Percentiles rank a stretch among this genome's conserved stretches.
Evolutionary conservation across 345 rosid genomes (phyloP).

Genomic region (Viola odorata): DNA sequence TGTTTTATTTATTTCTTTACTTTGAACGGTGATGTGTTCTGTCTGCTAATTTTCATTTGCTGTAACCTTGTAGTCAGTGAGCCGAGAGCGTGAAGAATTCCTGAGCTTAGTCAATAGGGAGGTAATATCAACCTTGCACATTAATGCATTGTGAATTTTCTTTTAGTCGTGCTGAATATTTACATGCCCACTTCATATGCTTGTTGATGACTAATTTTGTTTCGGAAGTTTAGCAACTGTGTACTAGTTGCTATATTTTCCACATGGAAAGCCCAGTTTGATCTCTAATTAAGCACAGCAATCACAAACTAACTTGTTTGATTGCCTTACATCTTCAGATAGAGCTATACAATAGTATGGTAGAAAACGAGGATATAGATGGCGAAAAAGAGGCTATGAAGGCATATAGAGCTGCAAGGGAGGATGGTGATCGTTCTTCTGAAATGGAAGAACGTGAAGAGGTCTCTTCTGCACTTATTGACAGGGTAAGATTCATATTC

Average conservation of each 20-base stretch:
- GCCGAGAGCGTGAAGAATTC: constrained; percentile 86
- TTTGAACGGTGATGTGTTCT: neutral
- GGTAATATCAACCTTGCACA: too few species aligned
- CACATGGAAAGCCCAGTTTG: neutral
- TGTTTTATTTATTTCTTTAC: neutral
- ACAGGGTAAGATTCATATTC: constrained; percentile 44
- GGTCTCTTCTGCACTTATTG: constrained; percentile 75
- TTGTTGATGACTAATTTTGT: too few species aligned
- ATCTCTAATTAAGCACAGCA: neutral
- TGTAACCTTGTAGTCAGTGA: constrained; percentile 63
- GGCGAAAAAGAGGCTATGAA: constrained; percentile 65
- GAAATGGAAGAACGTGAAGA: constrained; percentile 49
- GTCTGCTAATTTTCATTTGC: constrained; percentile 14
- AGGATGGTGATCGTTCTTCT: constrained; percentile 42
- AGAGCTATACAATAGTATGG: constrained; percentile 81
- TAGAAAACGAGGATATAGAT: constrained; percentile 59
- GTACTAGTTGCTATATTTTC: too few species aligned
- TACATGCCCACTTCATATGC: too few species aligned
- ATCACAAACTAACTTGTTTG: neutral
- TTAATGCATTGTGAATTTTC: too few species aligned
- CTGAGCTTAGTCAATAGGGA: constrained; percentile 78
- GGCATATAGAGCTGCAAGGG: constrained; percentile 85
- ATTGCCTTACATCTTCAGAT: constrained; percentile 44
- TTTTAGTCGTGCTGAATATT: too few species aligned
- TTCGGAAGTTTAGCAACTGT: too few species aligned